A percentile compares a stretch with the other conserved stretches of the same genome.
Conservation (phyloP, 495 filamentous ascomycete species). For the Xylaria venustula region DNA sequence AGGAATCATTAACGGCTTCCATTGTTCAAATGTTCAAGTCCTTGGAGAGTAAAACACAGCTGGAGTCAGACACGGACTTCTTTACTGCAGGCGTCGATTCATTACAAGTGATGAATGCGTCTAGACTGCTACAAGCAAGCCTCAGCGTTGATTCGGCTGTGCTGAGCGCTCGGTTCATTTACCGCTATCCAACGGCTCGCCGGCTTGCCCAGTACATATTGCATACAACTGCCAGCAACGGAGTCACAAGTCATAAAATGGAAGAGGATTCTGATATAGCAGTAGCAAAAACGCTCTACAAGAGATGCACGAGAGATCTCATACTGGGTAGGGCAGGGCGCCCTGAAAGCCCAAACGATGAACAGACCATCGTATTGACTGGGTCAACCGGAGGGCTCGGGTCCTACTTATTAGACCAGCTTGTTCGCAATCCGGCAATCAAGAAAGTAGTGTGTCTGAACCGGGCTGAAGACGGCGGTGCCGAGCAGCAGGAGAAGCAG, state of each 20-base stretch:
- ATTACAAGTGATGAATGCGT: conserved; percentile 38
- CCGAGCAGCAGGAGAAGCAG: conserved; percentile 22
- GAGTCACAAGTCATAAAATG: not conserved
- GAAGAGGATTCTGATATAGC: not conserved
- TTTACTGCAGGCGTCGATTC: conserved; percentile 47
- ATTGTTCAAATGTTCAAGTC: conserved; percentile 18
- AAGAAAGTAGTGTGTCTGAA: conserved; percentile 53
- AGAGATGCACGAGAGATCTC: conserved; percentile 31
- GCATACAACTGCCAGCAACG: conserved; percentile 2
- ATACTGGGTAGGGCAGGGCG: conserved; percentile 17
- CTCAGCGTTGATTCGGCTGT: conserved; percentile 19
- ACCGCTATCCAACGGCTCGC: conserved; percentile 28
- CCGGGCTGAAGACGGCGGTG: conserved; percentile 34
- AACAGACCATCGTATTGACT: conserved; percentile 48
- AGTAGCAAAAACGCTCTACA: conserved; percentile 1
- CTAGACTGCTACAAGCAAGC: conserved; percentile 23
- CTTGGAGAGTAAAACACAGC: conserved; percentile 16
- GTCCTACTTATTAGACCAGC: conserved; percentile 46
- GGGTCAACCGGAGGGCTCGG: conserved; percentile 56
- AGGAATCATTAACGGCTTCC: not conserved
- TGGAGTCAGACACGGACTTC: conserved; percentile 33
- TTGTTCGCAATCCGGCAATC: conserved; percentile 31
- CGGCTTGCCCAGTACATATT: conserved; percentile 30
- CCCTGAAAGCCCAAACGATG: conserved; percentile 21
- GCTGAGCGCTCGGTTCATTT: conserved; percentile 30